Conservation (phyloP, 257 asterid genomes). For the Linderniella brevidens region DNA sequence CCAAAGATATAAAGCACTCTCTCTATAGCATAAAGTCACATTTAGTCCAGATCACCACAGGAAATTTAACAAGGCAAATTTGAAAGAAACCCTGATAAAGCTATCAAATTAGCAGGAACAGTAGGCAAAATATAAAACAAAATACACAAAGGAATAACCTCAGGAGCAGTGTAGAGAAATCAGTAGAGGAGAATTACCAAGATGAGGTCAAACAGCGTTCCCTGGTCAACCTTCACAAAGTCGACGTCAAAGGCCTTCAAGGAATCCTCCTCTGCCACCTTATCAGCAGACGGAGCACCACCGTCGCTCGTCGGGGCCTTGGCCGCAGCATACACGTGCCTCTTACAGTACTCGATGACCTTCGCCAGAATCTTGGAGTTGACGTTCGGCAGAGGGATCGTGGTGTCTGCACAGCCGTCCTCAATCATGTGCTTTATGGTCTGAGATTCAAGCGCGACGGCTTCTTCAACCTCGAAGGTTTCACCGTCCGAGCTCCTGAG, state of each 20-base stretch:
- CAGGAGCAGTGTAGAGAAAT: constrained; percentile 1
- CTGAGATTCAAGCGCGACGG: constrained; percentile 22
- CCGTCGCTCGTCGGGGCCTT: constrained; percentile 7
- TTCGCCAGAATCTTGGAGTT: constrained; percentile 20
- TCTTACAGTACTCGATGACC: constrained; percentile 32
- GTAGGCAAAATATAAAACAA: too few relatives aligned
- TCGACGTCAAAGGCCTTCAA: constrained; percentile 28
- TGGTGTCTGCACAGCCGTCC: constrained; percentile 23
- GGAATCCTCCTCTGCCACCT: constrained; percentile 18
- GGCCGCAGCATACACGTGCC: constrained; percentile 14
- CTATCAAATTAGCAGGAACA: too few relatives aligned
- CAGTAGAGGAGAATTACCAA: constrained; percentile 16
- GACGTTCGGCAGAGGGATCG: constrained; percentile 25
- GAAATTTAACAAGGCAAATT: too few relatives aligned
- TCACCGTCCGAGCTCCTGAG: constrained; percentile 25
- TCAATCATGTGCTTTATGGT: constrained; percentile 33
- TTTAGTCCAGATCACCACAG: too few relatives aligned
- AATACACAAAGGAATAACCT: not conserved
- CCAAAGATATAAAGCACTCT: too few relatives aligned
- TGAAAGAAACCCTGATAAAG: too few relatives aligned
- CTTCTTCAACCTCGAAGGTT: constrained; percentile 22
- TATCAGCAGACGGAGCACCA: constrained; percentile 10
- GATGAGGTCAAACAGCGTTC: constrained; percentile 39
- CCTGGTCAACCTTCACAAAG: constrained; percentile 46
- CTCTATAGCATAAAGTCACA: too few relatives aligned